Conservation (phyloP, 2,329 filamentous ascomycete genomes). For the Colletotrichum plurivorum region DNA sequence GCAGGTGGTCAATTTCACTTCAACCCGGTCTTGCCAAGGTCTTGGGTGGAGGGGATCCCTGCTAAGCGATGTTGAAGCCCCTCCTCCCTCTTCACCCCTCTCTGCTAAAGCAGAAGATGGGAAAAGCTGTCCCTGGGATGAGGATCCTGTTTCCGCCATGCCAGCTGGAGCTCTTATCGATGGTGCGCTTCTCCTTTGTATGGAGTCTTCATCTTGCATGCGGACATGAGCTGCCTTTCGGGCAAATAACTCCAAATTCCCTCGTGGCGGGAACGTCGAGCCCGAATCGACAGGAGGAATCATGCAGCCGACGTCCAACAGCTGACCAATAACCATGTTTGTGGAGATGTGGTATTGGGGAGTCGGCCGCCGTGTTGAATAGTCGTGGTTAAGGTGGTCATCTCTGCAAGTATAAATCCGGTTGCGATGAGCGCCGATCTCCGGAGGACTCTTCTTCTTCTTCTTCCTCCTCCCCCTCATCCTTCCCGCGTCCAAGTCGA, state of each 20-base stretch:
- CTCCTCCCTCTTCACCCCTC: not conserved
- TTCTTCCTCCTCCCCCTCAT: slow-evolving; percentile 1
- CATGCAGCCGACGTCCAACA: slow-evolving; percentile 23
- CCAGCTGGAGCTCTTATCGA: not conserved
- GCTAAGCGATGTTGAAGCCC: slow-evolving; percentile 17
- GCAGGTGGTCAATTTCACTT: slow-evolving; percentile 9
- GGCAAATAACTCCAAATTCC: slow-evolving; percentile 24
- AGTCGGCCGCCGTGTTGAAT: not conserved
- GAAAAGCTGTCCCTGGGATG: slow-evolving; percentile 2
- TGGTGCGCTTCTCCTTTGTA: slow-evolving; percentile 6
- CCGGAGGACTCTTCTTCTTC: not conserved
- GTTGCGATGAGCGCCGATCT: not conserved
- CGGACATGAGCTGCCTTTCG: slow-evolving; percentile 25
- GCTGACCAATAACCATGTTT: slow-evolving; percentile 18
- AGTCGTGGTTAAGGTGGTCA: slow-evolving; percentile 13
- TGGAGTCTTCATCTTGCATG: slow-evolving; percentile 17
- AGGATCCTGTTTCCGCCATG: slow-evolving; percentile 10
- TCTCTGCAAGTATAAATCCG: slow-evolving; percentile 21
- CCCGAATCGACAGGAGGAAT: not conserved
- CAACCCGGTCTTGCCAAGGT: slow-evolving; percentile 23
- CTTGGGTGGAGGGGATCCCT: slow-evolving; percentile 19
- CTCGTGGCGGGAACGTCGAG: slow-evolving; percentile 25
- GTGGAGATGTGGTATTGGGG: not conserved
- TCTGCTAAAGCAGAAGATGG: not conserved
- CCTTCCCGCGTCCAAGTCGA: slow-evolving; percentile 21